phyloP scores from a whole-genome alignment of 805 yeast species.

The Nakazawaea ishiwadae region DNA sequence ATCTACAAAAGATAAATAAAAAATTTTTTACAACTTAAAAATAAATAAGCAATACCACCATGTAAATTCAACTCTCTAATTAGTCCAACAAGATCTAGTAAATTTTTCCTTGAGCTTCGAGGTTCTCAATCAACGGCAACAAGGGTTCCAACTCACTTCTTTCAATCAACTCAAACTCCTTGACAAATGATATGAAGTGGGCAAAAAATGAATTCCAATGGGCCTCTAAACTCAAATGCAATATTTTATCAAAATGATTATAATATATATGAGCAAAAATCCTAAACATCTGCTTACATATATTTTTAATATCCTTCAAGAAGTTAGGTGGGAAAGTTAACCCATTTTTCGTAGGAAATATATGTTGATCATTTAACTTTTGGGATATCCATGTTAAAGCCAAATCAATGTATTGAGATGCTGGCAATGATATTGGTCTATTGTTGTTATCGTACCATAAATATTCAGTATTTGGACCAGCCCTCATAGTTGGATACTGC shows the following conservation, averaged over 20 bases:
- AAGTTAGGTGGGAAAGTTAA: constrained; percentile 87
- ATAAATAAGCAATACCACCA: no score
- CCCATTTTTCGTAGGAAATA: constrained; percentile 90
- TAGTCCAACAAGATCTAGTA: constrained; percentile 11
- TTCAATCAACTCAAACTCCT: constrained; percentile 80
- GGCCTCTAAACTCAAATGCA: constrained; percentile 91
- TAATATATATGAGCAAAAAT: constrained; percentile 94
- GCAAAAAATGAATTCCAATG: constrained; percentile 98
- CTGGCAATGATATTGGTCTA: constrained; percentile 83
- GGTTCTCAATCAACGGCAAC: constrained; percentile 65
- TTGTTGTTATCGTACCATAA: constrained; percentile 79
- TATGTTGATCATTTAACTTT: constrained; percentile 81
- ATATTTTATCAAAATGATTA: constrained; percentile 88
- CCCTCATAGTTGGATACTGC: constrained; percentile 89
- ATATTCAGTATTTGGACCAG: constrained; percentile 89
- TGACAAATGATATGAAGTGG: constrained; percentile 83
- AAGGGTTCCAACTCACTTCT: constrained; percentile 77
- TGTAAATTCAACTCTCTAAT: neutral
- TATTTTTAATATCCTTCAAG: constrained; percentile 76
- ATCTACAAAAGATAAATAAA: no score
- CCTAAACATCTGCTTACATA: constrained; percentile 87
- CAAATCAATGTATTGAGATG: constrained; percentile 86
- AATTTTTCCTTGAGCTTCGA: constrained; percentile 86
- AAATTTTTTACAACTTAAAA: no score
- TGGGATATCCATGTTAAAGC: constrained; percentile 87